phyloP scores from a whole-genome alignment of 306 rosid species.

The Vigna hirtella region DNA sequence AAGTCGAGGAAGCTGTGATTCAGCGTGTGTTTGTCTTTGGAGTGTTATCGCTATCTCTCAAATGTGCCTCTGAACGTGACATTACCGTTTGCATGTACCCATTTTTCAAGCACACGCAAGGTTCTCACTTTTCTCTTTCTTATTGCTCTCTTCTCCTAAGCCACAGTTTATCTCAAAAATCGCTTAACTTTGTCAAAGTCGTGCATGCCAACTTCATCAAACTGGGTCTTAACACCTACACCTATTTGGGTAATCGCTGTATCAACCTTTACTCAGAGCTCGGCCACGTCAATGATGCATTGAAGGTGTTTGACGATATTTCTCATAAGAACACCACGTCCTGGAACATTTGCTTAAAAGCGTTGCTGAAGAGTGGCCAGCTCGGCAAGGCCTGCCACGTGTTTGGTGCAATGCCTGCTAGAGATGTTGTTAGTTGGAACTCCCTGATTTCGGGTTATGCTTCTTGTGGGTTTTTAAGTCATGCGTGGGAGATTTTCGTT shows the following conservation, averaged over 20 bases:
- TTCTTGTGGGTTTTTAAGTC: slow-evolving; percentile 53
- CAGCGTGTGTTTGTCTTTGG: neutral
- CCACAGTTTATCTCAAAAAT: slow-evolving; percentile 54
- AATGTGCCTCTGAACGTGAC: neutral
- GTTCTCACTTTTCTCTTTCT: slow-evolving; percentile 51
- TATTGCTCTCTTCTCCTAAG: slow-evolving; percentile 58
- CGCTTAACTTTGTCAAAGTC: slow-evolving; percentile 47
- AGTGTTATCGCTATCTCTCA: slow-evolving; percentile 6
- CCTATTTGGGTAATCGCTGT: slow-evolving; percentile 77
- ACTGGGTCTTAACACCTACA: slow-evolving; percentile 67
- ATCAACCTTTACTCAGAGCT: slow-evolving; percentile 60
- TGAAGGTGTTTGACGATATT: slow-evolving; percentile 66
- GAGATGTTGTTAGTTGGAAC: slow-evolving; percentile 87
- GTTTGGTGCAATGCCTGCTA: slow-evolving; percentile 78
- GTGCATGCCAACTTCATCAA: slow-evolving; percentile 75
- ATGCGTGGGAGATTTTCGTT: slow-evolving; percentile 55
- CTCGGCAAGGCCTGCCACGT: slow-evolving; percentile 51
- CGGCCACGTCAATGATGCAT: slow-evolving; percentile 59
- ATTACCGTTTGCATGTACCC: slow-evolving; percentile 65
- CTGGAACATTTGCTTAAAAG: slow-evolving; percentile 70
- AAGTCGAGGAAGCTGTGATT: neutral
- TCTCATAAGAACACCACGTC: slow-evolving; percentile 65
- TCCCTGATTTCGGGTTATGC: slow-evolving; percentile 68
- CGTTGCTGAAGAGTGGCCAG: slow-evolving; percentile 58
- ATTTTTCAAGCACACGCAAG: slow-evolving; percentile 56